Evolutionary conservation across 192 early-diverging fungal species (phyloP), one percentile per base, ranked within the genome.

Genomic region (Rhizophagus prolifer): DNA sequence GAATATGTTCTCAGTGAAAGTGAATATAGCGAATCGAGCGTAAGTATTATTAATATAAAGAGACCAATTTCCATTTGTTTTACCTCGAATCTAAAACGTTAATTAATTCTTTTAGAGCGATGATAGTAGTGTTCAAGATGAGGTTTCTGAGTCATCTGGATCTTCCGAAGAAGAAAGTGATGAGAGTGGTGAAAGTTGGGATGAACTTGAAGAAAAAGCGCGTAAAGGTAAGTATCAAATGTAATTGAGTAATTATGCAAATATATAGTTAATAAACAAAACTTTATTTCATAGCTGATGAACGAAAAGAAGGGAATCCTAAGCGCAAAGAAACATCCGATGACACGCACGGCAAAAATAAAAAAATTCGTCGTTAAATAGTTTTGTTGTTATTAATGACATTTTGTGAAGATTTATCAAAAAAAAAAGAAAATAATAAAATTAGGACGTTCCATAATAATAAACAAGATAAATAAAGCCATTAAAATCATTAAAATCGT

Each of bases 141-240:
- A 86, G 10, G 92, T 82, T 3, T 90, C 85, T 63, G 87, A 85
- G n/a, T 86, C 86, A 60, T 84, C 88, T 10, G 85, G 81, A 66
- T 90, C 82, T 64, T 88, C 88, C 1, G 91, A 88, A 23, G 78
- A 80, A 23, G 78, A 80, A 3, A 78, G 74, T 8, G 90, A 86
- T 38, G 86, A 85, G 16, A 86, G 87, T 60, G 88, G 88, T 31
- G 87, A 88, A 80, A 92, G 94, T 76, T 95, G 94, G 94, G 94
- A 95, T 78, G 92, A 87, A 54, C 81, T 92, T 38, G 94, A 95
- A 78, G 92, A 91, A 79, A 92, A 93, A 78, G 92, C 94, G 9
- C 86, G 90, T 76, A 75, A 85, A 79, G 88, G 88, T 87, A 79
- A 64, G 38, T 58, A 12, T 62, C 26, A 44, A 38, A 14, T 61